Evolutionary conservation across 2,329 filamentous ascomycete species (phyloP).

Genomic region (Ophiobolus disseminans): DNA sequence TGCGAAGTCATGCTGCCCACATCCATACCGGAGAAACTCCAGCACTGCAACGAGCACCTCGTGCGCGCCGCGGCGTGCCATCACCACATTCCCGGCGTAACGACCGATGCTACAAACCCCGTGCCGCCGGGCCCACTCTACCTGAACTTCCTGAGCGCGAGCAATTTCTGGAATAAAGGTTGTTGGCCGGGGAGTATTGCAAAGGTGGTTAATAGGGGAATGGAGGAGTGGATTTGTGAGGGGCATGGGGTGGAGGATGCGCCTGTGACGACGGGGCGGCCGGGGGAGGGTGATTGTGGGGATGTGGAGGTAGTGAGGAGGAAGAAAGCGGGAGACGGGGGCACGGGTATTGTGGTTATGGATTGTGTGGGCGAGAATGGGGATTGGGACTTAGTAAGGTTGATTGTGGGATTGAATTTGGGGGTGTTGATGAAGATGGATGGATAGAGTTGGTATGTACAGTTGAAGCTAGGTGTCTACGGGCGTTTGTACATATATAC

Average conservation of each 20-base stretch:
- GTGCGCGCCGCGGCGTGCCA: constrained; percentile 64
- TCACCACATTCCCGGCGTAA: constrained; percentile 50
- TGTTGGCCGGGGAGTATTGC: constrained; percentile 97
- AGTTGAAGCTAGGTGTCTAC: not conserved
- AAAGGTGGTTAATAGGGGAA: constrained; percentile 81
- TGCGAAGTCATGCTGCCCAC: constrained; percentile 81
- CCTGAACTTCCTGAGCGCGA: constrained; percentile 88
- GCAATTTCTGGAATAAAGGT: constrained; percentile 89
- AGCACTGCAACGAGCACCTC: constrained; percentile 75
- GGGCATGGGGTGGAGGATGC: constrained; percentile 53
- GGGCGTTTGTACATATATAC: not conserved
- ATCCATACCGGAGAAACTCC: constrained; percentile 82
- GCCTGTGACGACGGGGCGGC: constrained; percentile 15
- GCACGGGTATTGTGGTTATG: constrained; percentile 86
- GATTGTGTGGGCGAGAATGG: constrained; percentile 90
- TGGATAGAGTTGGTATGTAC: not conserved
- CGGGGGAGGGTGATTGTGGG: constrained; percentile 20
- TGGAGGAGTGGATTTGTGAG: constrained; percentile 64
- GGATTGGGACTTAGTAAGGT: constrained; percentile 88
- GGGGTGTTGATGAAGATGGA: constrained; percentile 49
- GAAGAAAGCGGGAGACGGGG: constrained; percentile 65
- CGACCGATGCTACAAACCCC: constrained; percentile 47
- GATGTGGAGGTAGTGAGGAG: constrained; percentile 45
- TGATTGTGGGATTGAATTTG: constrained; percentile 91
- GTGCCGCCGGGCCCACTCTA: constrained; percentile 70